phyloP scores from a whole-genome alignment of 2,329 filamentous ascomycete genomes.

The Colletotrichum australisinense region DNA sequence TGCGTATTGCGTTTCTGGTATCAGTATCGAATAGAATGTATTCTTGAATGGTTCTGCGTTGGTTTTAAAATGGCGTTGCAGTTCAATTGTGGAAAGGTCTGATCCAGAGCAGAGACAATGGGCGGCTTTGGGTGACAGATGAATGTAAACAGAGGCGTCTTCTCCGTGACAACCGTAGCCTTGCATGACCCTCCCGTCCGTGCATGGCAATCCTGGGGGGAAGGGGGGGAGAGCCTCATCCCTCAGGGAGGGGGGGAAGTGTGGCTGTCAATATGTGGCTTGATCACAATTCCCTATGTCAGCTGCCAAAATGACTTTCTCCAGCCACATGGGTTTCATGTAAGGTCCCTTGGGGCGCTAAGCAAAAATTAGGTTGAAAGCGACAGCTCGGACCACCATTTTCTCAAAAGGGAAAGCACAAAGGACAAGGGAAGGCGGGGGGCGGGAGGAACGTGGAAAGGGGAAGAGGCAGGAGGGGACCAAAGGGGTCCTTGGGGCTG shows the following conservation, averaged over 20 bases:
- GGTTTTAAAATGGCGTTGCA: not conserved
- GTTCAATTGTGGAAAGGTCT: slow-evolving; percentile 7
- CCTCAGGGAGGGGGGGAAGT: not conserved
- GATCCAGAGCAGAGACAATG: slow-evolving; percentile 18
- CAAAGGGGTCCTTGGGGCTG: slow-evolving; percentile 14
- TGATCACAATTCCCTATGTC: not conserved
- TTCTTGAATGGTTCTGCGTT: not conserved
- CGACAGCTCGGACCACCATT: slow-evolving; percentile 27
- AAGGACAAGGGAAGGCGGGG: slow-evolving; percentile 7
- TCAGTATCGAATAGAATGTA: not conserved
- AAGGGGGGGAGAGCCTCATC: slow-evolving; percentile 15
- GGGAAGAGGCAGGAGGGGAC: slow-evolving; percentile 18
- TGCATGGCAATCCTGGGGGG: slow-evolving; percentile 32
- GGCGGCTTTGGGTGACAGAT: not conserved
- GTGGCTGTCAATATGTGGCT: slow-evolving; percentile 31
- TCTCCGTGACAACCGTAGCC: slow-evolving; percentile 42
- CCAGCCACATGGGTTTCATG: slow-evolving; percentile 32
- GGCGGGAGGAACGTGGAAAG: slow-evolving; percentile 34
- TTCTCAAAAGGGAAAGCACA: slow-evolving; percentile 29
- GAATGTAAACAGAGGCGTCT: slow-evolving; percentile 35
- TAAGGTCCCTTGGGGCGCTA: slow-evolving; percentile 33
- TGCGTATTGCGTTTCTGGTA: not conserved
- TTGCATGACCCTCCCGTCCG: slow-evolving; percentile 33
- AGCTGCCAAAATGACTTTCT: not conserved
- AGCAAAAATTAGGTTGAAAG: slow-evolving; percentile 26